Evolutionary conservation across 331 rosid species (phyloP).

Genomic region (Pyracantha coccinea): DNA sequence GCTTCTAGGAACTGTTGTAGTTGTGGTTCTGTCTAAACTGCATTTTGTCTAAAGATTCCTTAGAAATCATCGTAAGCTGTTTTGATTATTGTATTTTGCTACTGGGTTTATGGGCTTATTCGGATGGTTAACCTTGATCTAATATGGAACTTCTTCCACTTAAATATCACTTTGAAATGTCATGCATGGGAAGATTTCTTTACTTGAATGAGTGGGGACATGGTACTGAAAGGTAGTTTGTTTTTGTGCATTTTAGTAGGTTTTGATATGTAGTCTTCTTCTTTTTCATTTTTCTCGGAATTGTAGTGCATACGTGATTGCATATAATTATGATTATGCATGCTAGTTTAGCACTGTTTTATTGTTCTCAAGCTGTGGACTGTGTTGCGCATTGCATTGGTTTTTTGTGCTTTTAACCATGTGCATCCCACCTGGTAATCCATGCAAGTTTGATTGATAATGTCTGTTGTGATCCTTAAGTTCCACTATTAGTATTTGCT

Average conservation of each 20-base stretch:
- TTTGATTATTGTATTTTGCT: neutral
- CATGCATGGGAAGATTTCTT: constrained; percentile 3
- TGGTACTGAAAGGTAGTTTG: constrained; percentile 2
- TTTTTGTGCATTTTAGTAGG: neutral
- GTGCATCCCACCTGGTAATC: neutral
- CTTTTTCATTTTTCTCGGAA: neutral
- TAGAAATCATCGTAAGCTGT: neutral
- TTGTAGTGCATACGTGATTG: neutral
- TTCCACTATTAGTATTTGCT: neutral
- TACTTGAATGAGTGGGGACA: neutral
- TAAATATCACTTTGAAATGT: constrained; percentile 13
- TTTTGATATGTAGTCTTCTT: neutral
- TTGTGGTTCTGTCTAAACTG: neutral
- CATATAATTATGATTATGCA: neutral
- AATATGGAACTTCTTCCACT: constrained; percentile 5
- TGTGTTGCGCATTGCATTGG: neutral
- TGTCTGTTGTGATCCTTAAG: neutral
- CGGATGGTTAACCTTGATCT: neutral
- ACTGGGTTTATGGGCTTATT: neutral
- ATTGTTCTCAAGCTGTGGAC: neutral
- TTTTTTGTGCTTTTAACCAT: neutral
- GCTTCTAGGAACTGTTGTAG: neutral
- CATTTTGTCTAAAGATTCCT: neutral
- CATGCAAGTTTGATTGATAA: neutral
- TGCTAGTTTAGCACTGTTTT: neutral